Base-by-base conservation (phyloP, 2,329 filamentous ascomycete species). In the Ascochyta clinopodiicola region DNA sequence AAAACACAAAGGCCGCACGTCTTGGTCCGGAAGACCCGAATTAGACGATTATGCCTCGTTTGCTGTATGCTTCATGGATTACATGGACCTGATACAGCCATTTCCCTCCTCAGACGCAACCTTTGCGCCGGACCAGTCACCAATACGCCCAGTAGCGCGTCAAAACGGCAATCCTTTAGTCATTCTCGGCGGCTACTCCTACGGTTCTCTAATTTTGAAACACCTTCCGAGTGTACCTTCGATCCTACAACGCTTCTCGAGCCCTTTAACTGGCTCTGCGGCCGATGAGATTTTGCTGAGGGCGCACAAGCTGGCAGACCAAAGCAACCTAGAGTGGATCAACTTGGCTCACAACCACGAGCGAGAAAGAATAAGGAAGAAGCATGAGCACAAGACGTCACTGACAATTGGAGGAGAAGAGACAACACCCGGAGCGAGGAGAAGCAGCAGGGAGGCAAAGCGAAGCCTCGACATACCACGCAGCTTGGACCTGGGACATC, bases 1-100 rank as follows among this genome's bases (percentile, higher is more conserved):
- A 0, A 57, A 50, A 17, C 52, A 56, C 27, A 84, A 85, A 49
- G 92, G 92, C 5, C 84, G 84, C 44, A 96, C 93, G 0, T 94
- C 90, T 22, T 99, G 94, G 94, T 92, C 90, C 1, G 89, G 88
- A 4, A 90, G 86, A 63, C 85, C 91, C 0, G 95, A 98, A 72
- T 80, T 88, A 31, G 85, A 84, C 35, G 95, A 99, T 72, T 98
- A 96, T 75, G 84, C 85, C 45, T 91, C 92, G 9, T 84, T 96
- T 24, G 85, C 88, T n/a, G 92, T 88, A 8, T 94, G 96, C 69
- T 80, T 96, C 66, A 76, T 89, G 36, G 83, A 89, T 66, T 96
- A 96, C 68, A 76, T 92, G 36, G 83, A 88, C 59, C 78, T 80
- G 50, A 78, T 92, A 7, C 59, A 56, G 13, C 67, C 69, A 2